phyloP scores from a whole-genome alignment of 2,329 filamentous ascomycete species.

The Aspergillus sergii region DNA sequence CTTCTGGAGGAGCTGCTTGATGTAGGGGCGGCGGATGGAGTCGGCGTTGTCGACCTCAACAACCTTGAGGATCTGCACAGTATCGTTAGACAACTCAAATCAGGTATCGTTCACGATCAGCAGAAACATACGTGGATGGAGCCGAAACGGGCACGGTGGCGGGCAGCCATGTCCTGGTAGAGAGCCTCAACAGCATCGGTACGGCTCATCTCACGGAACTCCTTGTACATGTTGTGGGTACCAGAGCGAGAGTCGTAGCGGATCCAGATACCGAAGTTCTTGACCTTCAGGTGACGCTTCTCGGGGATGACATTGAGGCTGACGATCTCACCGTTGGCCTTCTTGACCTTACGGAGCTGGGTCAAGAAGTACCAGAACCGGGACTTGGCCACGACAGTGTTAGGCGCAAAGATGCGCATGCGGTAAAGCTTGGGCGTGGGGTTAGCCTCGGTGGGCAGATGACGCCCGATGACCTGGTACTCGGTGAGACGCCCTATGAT shows the following conservation, averaged over 20 bases:
- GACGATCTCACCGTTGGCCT: constrained; percentile 99
- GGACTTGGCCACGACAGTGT: constrained; percentile 98
- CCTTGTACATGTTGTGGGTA: constrained; percentile 99
- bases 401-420: constrained; percentile 99
- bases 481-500: constrained; percentile 92
- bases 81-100: constrained; percentile 10
- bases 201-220: constrained; percentile 99
- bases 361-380: constrained; percentile 99
- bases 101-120: not conserved
- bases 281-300: constrained; percentile 99
- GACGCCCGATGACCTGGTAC: constrained; percentile 99
- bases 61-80: constrained; percentile 87
- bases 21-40: constrained; percentile 97
- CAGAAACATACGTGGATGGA: constrained; percentile 85
- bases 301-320: constrained; percentile 94
- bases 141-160: constrained; percentile 96
- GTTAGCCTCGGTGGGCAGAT: constrained; percentile 96
- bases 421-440: constrained; percentile 98
- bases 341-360: constrained; percentile 99
- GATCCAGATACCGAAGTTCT: constrained; percentile 99
- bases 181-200: constrained; percentile 93
- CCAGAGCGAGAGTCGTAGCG: constrained; percentile 99
- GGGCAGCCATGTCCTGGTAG: constrained; percentile 99
- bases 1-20: constrained; percentile 97
- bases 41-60: constrained; percentile 94